Base-by-base conservation (phyloP, 192 early-diverging fungal species). In the Coemansia sp. region DNA sequence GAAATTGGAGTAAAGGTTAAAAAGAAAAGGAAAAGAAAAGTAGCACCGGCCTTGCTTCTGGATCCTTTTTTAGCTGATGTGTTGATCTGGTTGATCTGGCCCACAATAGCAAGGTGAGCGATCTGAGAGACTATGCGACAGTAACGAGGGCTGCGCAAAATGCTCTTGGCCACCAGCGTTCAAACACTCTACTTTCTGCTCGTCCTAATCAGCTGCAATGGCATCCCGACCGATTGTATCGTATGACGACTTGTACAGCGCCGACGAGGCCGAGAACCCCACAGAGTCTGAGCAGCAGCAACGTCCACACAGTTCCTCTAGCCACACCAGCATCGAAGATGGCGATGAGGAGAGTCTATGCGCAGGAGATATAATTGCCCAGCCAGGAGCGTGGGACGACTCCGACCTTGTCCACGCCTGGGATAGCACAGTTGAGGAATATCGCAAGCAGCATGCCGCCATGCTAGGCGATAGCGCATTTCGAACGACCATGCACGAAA, bases 371-470 rank as follows among this genome's bases (percentile, higher is more conserved):
- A 28, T 43, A 60, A 14, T 69, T 43, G 67, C 66, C 4, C 40
- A 64, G 38, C 26, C 68, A 30, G 69, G 61, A 26, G 62, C 64
- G n/a, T 91, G 89, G 89, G 87, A 91, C 32, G 89, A 91, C 52
- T 74, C 70, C 8, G 86, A 80, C 23, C 77, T 91, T 39, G 85
- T 91, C 50, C 84, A 76, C 21, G 86, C 87, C 1, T 91, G 89
- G 89, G 88, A 91, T 39, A 67, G 60, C 55, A 86, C 88, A 7
- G 78, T 89, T 9, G 83, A 76, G 23, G 82, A 86, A 49, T 91
- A 88, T 64, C 86, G 86, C 70, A 63, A 70, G 63, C 53, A 70
- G 11, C 82, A 84, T 30, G 64, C 72, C 3, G 39, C 52, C 38
- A 14, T 75, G 23, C 50, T 84, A 47, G 66, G 26, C 30, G 76